These are phyloP conservation scores for Cotoneaster glaucophyllus DNA, from an alignment of 306 rosid genomes.

Conservation along the genomic window DNA sequence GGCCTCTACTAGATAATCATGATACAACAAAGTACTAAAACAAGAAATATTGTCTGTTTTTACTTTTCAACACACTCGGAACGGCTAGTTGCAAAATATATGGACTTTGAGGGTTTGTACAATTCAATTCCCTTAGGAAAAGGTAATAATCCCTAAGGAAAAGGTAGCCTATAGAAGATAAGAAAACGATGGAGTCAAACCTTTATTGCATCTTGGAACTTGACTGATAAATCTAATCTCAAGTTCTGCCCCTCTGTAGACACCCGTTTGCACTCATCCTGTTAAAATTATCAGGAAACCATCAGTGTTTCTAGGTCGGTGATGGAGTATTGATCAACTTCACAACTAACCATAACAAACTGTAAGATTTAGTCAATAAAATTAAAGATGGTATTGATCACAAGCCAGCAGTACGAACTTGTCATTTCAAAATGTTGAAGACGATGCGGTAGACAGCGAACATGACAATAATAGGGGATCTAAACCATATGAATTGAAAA, in stretches of 20 bases:
- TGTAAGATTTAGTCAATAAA: background rate
- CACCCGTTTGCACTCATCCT: slow-evolving; percentile 93
- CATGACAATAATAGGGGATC: background rate
- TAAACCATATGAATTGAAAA: background rate
- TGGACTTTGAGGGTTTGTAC: background rate
- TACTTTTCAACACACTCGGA: background rate
- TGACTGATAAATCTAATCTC: slow-evolving; percentile 81
- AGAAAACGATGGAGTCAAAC: slow-evolving; percentile 24
- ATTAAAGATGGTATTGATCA: background rate
- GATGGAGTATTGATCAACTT: background rate
- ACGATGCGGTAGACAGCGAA: background rate
- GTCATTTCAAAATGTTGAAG: background rate
- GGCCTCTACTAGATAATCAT: background rate
- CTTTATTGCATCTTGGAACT: slow-evolving; percentile 96
- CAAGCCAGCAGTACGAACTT: background rate
- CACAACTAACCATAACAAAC: background rate
- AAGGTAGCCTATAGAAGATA: background rate
- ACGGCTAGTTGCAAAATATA: background rate
- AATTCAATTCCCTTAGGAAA: background rate
- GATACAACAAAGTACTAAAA: background rate
- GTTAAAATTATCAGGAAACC: slow-evolving; percentile 27
- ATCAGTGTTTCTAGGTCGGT: background rate
- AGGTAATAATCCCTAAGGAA: background rate
- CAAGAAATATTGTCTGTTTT: background rate
- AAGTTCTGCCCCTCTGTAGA: slow-evolving; percentile 89